Evolutionary conservation across 225 moss, liverwort and hornwort species (phyloP).

Genomic region (Sphagnum tenellum): DNA sequence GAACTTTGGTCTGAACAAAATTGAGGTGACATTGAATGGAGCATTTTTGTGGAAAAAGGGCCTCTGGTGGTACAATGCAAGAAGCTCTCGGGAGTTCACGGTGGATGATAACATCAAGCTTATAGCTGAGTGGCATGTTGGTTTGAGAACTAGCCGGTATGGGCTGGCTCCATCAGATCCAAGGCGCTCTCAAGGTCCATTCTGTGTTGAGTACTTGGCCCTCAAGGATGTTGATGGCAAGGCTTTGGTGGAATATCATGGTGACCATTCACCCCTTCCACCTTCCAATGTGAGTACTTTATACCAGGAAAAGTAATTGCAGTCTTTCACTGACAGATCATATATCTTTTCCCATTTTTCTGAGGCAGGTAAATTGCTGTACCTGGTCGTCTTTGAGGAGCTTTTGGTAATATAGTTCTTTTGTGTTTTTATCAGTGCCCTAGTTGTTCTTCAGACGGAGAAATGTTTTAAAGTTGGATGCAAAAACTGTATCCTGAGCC

Average conservation of each 20-base stretch:
- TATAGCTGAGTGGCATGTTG: constrained; percentile 35
- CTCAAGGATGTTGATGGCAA: constrained; percentile 18
- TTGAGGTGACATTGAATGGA: constrained; percentile 32
- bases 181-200: constrained; percentile 31
- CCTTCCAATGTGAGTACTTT: constrained; percentile 12
- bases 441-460: too few species aligned
- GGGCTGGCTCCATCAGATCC: constrained; percentile 19
- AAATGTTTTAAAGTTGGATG: too few species aligned
- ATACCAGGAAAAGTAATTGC: not conserved
- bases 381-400: too few species aligned
- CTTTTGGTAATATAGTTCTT: too few species aligned
- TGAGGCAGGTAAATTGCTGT: too few species aligned
- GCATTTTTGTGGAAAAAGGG: constrained; percentile 50
- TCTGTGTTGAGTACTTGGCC: constrained; percentile 34
- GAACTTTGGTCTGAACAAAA: constrained; percentile 41
- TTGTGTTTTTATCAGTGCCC: too few species aligned
- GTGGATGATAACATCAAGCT: constrained; percentile 29
- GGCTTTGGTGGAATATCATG: constrained; percentile 12
- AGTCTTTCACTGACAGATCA: too few species aligned
- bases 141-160: constrained; percentile 23
- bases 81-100: constrained; percentile 33
- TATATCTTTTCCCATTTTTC: too few species aligned
- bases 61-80: constrained; percentile 39
- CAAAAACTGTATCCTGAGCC: too few species aligned
- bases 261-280: constrained; percentile 19